phyloP scores from a whole-genome alignment of 805 yeast genomes.

The Ogataea thermomethanolica region DNA sequence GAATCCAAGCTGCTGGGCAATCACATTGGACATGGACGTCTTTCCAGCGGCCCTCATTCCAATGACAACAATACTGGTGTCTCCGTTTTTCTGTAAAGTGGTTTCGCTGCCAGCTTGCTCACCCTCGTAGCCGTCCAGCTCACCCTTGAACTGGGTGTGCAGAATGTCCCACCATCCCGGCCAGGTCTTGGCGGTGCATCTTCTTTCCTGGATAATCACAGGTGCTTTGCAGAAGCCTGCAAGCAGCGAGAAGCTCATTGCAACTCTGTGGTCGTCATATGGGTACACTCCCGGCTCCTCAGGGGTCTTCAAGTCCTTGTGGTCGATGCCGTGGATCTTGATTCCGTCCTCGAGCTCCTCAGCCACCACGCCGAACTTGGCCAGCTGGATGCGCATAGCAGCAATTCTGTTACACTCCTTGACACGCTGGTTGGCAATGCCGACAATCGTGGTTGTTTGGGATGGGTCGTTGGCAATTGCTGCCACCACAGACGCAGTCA shows the following conservation, averaged over 20 bases:
- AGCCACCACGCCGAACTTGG: conserved; percentile 85
- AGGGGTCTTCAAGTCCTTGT: conserved; percentile 54
- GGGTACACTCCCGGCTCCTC: conserved; percentile 59
- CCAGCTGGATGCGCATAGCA: conserved; percentile 88
- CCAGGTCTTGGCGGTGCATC: conserved; percentile 97
- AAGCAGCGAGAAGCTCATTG: conserved; percentile 90
- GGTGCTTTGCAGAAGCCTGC: conserved; percentile 64
- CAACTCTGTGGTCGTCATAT: conserved; percentile 96
- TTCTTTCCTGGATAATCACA: conserved; percentile 77
- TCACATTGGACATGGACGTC: conserved; percentile 78
- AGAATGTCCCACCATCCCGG: conserved; percentile 99
- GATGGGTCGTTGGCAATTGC: conserved; percentile 65
- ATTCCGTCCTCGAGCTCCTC: conserved; percentile 91
- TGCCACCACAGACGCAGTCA: conserved; percentile 95
- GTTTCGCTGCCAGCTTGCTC: conserved; percentile 14
- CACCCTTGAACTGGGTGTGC: conserved; percentile 61
- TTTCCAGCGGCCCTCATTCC: conserved; percentile 99
- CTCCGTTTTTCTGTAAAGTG: conserved; percentile 35
- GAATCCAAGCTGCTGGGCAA: conserved; percentile 66
- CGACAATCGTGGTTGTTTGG: conserved; percentile 73
- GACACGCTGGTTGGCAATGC: conserved; percentile 97
- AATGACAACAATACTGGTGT: conserved; percentile 68
- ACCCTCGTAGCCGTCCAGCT: conserved; percentile 67
- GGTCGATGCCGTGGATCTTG: conserved; percentile 68
- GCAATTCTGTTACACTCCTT: conserved; percentile 95